Evolutionary conservation across 2,329 filamentous ascomycete species (phyloP), one percentile per base, ranked within the genome.

Genomic region (Leptographium radiaticola): DNA sequence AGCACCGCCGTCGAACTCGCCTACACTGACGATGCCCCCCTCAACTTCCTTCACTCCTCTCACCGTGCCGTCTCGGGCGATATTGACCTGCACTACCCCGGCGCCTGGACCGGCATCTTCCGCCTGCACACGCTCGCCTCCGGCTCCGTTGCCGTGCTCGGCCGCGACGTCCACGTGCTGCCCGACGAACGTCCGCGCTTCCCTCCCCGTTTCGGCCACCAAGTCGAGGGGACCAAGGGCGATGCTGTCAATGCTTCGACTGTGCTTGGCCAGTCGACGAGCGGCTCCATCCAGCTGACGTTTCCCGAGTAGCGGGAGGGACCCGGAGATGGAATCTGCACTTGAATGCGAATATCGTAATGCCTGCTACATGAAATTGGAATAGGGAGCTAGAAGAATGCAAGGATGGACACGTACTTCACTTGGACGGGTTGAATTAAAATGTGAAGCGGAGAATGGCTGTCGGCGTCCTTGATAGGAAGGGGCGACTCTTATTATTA

Each of bases 61-160:
- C 75, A 80, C 63, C 64, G 56, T 25, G 70, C 71, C 43, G 68
- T 74, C 11, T 75, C 72, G 53, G 75, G 74, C 8, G 49, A 61
- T 36, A 59, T 77, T 49, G 60, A 59, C 15, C 63, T 79, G 25
- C 56, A 51, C 16, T 79, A 77, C 58, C 76, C 77, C 0, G 60
- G 60, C 25, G 65, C 69, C 2, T 80, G 77, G 77, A 71, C 73
- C 57, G 77, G 77, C 15, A 58, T 59, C 20, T 62, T 79, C 38
- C 57, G 57, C 11, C 68, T 71, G 13, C 54, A 67, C 55, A 68
- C 69, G 18, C 63, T 72, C 16, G 13, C 30, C 6, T 69, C 69
- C 30, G 75, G 75, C 2, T 58, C 53, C 11, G 63, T 77, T 34
- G 52, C 55, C 2, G 63, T 72, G 9, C 56, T 51, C 20, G 77